Conservation (phyloP, 2,329 filamentous ascomycete species). For the Colletotrichum orchidophilum region DNA sequence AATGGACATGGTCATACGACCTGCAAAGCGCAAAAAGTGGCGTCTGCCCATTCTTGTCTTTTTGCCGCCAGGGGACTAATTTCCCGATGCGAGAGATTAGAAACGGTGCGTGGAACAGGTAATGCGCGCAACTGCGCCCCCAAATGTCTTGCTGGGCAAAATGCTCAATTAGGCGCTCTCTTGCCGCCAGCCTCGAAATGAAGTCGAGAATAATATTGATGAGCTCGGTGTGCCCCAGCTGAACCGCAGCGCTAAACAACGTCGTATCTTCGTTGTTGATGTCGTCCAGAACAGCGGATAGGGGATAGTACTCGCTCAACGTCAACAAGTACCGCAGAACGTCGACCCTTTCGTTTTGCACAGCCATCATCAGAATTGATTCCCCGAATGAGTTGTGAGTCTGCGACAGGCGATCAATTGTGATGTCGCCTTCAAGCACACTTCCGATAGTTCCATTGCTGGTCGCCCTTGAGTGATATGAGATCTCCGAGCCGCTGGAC, state of each 20-base stretch:
- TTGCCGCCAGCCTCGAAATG: slow-evolving; percentile 66
- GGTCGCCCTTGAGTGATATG: slow-evolving; percentile 80
- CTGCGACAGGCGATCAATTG: slow-evolving; percentile 79
- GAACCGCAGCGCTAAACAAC: slow-evolving; percentile 88
- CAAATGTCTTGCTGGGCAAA: slow-evolving; percentile 80
- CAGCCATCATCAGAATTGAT: slow-evolving; percentile 88
- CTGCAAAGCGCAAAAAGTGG: slow-evolving; percentile 94
- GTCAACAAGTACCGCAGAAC: slow-evolving; percentile 83
- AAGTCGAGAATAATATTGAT: slow-evolving; percentile 81
- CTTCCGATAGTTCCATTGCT: slow-evolving; percentile 80
- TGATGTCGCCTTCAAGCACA: slow-evolving; percentile 85
- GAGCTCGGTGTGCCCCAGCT: slow-evolving; percentile 79
- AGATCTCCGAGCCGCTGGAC: slow-evolving; percentile 86
- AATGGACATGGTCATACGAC: slow-evolving; percentile 92
- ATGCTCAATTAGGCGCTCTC: slow-evolving; percentile 71
- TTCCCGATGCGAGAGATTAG: slow-evolving; percentile 81
- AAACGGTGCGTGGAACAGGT: slow-evolving; percentile 89
- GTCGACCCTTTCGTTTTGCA: slow-evolving; percentile 76
- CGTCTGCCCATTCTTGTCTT: slow-evolving; percentile 97
- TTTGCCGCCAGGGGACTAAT: slow-evolving; percentile 86
- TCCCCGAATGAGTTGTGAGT: slow-evolving; percentile 78
- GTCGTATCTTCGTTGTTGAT: slow-evolving; percentile 91
- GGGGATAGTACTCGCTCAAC: slow-evolving; percentile 78
- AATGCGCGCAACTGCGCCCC: slow-evolving; percentile 92
- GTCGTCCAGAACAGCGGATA: slow-evolving; percentile 79